Conservation (phyloP, 1,139 yeast genomes). For the Yarrowia galli region DNA sequence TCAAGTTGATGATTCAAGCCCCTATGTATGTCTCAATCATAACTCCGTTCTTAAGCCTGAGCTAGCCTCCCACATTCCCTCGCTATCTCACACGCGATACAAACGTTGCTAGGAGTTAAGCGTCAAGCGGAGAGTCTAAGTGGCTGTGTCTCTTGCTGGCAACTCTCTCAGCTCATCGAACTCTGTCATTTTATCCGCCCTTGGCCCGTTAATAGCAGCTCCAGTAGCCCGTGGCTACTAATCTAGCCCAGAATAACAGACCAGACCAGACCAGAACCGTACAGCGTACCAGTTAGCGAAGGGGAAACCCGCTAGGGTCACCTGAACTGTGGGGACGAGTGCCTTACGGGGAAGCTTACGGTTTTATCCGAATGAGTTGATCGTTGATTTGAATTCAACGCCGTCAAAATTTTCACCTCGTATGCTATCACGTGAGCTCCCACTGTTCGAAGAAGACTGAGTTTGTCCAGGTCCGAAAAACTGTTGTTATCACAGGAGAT, state of each 20-base stretch:
- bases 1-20: background rate
- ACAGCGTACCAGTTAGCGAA: too few species aligned
- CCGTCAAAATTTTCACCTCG: slow-evolving; percentile 3
- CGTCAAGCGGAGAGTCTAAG: background rate
- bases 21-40: background rate
- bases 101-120: slow-evolving; percentile 5
- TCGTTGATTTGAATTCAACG: background rate
- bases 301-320: background rate
- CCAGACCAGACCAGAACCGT: background rate
- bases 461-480: background rate
- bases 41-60: background rate
- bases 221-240: background rate
- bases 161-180: slow-evolving; percentile 8
- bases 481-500: slow-evolving; percentile 9
- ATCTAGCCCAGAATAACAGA: background rate
- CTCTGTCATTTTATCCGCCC: slow-evolving; percentile 28
- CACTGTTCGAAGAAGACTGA: background rate
- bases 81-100: slow-evolving; percentile 6
- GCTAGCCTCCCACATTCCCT: background rate
- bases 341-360: too few species aligned
- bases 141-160: background rate
- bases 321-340: background rate
- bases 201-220: background rate
- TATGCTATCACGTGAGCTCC: background rate
- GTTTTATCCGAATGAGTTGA: background rate